Evolutionary conservation across 2,329 filamentous ascomycete genomes (phyloP).

Genomic region (Reticulascus tulasneorum): DNA sequence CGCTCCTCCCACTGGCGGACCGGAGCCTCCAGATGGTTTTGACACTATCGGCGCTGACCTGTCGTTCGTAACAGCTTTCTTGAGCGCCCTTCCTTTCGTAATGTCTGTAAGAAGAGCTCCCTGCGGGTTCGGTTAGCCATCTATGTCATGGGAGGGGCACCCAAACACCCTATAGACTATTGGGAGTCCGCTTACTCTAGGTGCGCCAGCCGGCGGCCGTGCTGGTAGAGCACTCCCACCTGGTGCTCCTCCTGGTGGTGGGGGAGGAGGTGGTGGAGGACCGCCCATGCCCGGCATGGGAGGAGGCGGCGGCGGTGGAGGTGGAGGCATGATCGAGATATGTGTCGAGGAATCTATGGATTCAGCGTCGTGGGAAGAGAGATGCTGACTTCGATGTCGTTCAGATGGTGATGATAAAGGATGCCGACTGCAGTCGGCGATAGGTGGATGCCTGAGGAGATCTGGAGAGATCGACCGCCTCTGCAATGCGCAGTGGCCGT

Average conservation of each 20-base stretch:
- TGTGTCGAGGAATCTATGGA: not conserved
- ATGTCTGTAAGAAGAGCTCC: conserved; percentile 87
- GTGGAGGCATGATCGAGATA: conserved; percentile 38
- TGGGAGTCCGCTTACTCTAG: conserved; percentile 52
- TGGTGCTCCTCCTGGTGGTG: conserved; percentile 40
- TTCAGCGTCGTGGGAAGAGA: conserved; percentile 1
- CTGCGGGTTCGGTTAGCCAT: conserved; percentile 40
- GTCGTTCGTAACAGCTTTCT: conserved; percentile 88
- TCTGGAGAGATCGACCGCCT: not conserved
- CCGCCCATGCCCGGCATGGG: conserved; percentile 53
- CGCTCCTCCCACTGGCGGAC: conserved; percentile 66
- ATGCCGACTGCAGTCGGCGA: conserved; percentile 12
- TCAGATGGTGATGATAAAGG: conserved; percentile 10
- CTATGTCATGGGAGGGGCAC: not conserved
- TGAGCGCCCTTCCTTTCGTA: conserved; percentile 71
- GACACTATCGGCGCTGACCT: conserved; percentile 75
- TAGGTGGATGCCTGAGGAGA: not conserved
- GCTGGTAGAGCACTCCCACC: conserved; percentile 48
- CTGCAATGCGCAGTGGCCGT: no score
- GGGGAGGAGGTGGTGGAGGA: conserved; percentile 63
- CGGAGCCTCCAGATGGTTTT: conserved; percentile 48
- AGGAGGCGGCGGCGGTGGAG: conserved; percentile 69
- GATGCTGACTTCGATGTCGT: not conserved
- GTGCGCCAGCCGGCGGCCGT: conserved; percentile 51
- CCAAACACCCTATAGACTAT: not conserved